Percentiles rank a stretch among this genome's conserved stretches.
Conservation (phyloP, 1,139 yeast species). For the Entelexis sorbosivorans region DNA sequence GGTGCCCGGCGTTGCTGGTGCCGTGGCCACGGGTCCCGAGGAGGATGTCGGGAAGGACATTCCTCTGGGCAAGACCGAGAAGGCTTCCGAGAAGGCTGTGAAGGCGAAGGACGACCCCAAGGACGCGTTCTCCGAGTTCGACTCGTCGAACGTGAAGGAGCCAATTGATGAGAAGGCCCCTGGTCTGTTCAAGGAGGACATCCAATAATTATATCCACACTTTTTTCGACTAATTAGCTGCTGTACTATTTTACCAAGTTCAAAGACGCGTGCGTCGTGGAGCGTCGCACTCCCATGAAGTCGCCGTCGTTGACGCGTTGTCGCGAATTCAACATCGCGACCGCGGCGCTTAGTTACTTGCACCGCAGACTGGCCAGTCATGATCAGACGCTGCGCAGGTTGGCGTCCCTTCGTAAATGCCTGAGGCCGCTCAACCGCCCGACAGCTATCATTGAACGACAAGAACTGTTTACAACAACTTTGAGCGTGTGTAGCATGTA, state of each 20-base stretch:
- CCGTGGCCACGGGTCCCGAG: conserved; percentile 5
- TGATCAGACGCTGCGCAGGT: too few relatives aligned
- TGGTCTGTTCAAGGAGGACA: conserved; percentile 24
- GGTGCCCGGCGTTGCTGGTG: conserved; percentile 12
- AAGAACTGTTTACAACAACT: too few relatives aligned
- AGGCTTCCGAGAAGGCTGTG: background rate
- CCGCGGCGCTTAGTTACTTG: too few relatives aligned
- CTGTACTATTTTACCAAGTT: background rate
- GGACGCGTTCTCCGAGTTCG: conserved; percentile 23
- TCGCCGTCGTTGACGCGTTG: too few relatives aligned
- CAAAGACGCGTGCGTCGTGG: too few relatives aligned
- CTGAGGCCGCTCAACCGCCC: too few relatives aligned
- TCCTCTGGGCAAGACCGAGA: conserved; percentile 7
- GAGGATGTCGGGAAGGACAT: conserved; percentile 10
- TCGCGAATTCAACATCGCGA: too few relatives aligned
- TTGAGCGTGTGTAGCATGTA: too few relatives aligned
- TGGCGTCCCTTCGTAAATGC: too few relatives aligned
- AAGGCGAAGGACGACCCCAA: background rate
- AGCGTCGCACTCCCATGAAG: too few relatives aligned
- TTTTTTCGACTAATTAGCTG: background rate
- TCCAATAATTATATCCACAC: conserved; percentile 12
- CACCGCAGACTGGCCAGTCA: too few relatives aligned
- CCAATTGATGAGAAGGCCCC: conserved; percentile 14
- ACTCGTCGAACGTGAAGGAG: conserved; percentile 24
- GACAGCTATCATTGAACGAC: too few relatives aligned